phyloP scores from a whole-genome alignment of 345 rosid species.

The Aurinia saxatilis region DNA sequence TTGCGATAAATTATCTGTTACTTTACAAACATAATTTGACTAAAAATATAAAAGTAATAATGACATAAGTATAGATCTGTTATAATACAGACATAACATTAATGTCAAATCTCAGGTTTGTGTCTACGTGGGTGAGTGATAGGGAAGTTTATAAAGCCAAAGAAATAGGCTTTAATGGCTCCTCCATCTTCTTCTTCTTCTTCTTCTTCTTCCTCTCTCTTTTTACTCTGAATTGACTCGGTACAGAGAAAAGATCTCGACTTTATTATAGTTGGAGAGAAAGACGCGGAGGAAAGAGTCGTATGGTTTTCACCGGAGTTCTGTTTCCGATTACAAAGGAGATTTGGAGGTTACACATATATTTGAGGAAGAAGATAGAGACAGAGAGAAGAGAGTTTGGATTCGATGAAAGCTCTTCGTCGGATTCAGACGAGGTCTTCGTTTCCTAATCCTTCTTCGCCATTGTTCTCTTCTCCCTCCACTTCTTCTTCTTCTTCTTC shows the following conservation, averaged over 20 bases:
- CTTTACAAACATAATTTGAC: too few relatives aligned
- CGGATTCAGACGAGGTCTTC: conserved; percentile 70
- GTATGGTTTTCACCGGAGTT: conserved; percentile 18
- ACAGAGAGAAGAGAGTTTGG: neutral
- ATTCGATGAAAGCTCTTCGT: conserved; percentile 72
- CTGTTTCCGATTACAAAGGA: neutral
- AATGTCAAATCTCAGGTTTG: neutral
- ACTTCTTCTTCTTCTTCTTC: too few relatives aligned
- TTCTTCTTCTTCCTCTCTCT: conserved; percentile 8
- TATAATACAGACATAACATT: too few relatives aligned
- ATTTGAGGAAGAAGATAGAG: neutral
- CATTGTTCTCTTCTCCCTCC: conserved; percentile 51
- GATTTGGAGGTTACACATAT: neutral
- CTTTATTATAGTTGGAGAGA: neutral
- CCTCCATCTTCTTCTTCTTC: conserved; percentile 12
- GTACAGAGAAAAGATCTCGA: neutral
- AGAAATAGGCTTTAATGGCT: neutral
- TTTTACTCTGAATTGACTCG: neutral
- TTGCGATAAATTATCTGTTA: too few relatives aligned
- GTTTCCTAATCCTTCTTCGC: conserved; percentile 53
- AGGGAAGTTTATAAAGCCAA: neutral
- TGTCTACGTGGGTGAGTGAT: neutral
- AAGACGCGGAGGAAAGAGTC: conserved; percentile 1
- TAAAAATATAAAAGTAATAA: too few relatives aligned
- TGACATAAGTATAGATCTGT: too few relatives aligned